phyloP scores from a whole-genome alignment of 306 rosid genomes.

The Hippophae rhamnoides region DNA sequence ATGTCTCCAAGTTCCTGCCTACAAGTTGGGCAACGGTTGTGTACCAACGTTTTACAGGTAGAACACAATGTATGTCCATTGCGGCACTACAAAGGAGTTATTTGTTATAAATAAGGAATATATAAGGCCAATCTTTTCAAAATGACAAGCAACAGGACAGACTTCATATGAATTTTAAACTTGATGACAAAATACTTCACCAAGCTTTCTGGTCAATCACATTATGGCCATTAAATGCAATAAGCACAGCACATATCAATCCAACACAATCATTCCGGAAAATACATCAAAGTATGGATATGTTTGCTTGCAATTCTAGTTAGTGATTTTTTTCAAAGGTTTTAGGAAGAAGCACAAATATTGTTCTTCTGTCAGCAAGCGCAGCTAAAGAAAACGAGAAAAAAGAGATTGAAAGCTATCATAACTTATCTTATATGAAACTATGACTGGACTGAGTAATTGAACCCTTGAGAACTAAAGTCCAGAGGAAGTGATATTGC shows the following conservation, averaged over 20 bases:
- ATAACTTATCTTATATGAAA: too few relatives aligned
- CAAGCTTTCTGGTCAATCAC: too few relatives aligned
- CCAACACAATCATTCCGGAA: too few relatives aligned
- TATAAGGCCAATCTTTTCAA: background rate
- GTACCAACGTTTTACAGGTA: constrained; percentile 93
- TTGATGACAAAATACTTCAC: background rate
- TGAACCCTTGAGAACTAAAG: background rate
- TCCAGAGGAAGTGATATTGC: background rate
- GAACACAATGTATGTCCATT: constrained; percentile 96
- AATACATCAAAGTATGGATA: too few relatives aligned
- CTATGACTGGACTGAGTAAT: background rate
- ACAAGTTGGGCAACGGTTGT: constrained; percentile 96
- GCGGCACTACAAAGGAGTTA: constrained; percentile 69
- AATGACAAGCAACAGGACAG: background rate
- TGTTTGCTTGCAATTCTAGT: too few relatives aligned
- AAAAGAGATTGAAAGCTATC: too few relatives aligned
- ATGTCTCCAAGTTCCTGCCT: constrained; percentile 99
- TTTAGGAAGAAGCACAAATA: too few relatives aligned
- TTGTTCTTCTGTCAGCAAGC: too few relatives aligned
- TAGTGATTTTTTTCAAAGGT: too few relatives aligned
- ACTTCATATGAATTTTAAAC: background rate
- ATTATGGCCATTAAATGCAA: too few relatives aligned
- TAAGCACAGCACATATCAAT: too few relatives aligned
- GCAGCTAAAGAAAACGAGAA: too few relatives aligned
- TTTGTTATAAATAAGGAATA: constrained; percentile 1